Evolutionary conservation across 2,329 filamentous ascomycete genomes (phyloP).

Genomic region (Nothomitra cinnamomea): DNA sequence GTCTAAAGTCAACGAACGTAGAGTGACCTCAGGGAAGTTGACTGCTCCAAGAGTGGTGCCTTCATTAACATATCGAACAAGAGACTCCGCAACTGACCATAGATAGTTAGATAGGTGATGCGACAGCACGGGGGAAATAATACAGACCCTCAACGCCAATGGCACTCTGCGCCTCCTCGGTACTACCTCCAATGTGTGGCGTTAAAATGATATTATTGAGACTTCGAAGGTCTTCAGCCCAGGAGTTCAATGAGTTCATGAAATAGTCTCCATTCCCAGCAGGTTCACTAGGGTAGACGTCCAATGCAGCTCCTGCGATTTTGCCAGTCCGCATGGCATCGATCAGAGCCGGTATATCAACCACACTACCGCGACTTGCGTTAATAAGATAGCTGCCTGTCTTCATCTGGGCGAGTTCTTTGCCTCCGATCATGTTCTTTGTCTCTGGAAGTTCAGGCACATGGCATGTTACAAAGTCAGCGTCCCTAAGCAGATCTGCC

Average conservation of each 20-base stretch:
- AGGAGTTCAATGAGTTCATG: constrained; percentile 63
- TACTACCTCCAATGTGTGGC: constrained; percentile 93
- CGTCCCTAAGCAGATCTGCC: constrained; percentile 54
- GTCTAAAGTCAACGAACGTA: constrained; percentile 78
- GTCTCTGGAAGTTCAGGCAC: constrained; percentile 90
- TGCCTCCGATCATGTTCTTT: constrained; percentile 70
- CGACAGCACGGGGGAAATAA: background rate
- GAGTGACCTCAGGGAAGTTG: constrained; percentile 87
- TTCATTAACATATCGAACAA: constrained; percentile 92
- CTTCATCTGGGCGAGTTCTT: constrained; percentile 79
- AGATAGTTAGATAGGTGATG: constrained; percentile 1
- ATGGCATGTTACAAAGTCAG: constrained; percentile 89
- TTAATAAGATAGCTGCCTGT: constrained; percentile 88
- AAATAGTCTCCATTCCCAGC: constrained; percentile 93
- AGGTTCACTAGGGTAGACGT: constrained; percentile 90
- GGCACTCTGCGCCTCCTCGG: constrained; percentile 89
- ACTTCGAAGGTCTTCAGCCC: constrained; percentile 68
- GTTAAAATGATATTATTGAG: constrained; percentile 90
- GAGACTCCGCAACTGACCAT: constrained; percentile 62
- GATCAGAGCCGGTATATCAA: constrained; percentile 84
- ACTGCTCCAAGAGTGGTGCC: constrained; percentile 82
- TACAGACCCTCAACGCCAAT: constrained; percentile 66
- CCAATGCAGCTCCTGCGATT: constrained; percentile 83
- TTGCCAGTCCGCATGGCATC: constrained; percentile 73
- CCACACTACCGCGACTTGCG: constrained; percentile 80